Base-by-base conservation (phyloP, 2,329 filamentous ascomycete genomes). In the Nothophoma quercina region DNA sequence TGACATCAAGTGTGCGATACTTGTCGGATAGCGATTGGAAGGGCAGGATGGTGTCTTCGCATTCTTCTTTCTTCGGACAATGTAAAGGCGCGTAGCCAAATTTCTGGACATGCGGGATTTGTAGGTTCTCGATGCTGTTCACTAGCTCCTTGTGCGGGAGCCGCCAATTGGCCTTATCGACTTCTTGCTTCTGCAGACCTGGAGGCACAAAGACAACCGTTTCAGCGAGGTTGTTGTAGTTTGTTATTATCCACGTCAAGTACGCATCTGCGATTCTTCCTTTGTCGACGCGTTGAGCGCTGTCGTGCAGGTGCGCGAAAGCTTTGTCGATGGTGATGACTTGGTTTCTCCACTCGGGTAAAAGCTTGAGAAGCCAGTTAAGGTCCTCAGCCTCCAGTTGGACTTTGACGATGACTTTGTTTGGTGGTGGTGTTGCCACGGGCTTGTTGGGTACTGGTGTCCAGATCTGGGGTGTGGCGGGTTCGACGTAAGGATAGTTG, bases 41-140 rank as follows among this genome's bases (percentile, higher is more conserved):
- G 0, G 70, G 73, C 15, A 70, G 60, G 18, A 75, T 62, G 13
- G 67, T 66, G 8, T 70, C 69, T 15, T 70, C 71, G 48, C 77
- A 79, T 12, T 68, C 73, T 0, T 72, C 68, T 23, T 58, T 53
- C 28, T 62, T 58, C 6, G 69, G 64, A 60, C 77, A 79, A 10
- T 71, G 67, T 26, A 79, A 62, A 46, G 75, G 75, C 3, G 73
- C 72, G 49, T 74, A 79, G 13, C 77, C 77, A 2, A 67, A 60
- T 2, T 65, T 55, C 33, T 71, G 66, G 22, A 79, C 67, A n/a
- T 70, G 71, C 21, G 72, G 67, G 18, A 72, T 61, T 8, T 73
- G 69, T 10, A 79, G 64, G 29, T 64, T 63, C 10, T 57, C 32
- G 4, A 68, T 49, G 12, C 42, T 33, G 7, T 51, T 36, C 9